phyloP scores from a whole-genome alignment of 2,329 filamentous ascomycete genomes.

The Sclerotinia subarctica region DNA sequence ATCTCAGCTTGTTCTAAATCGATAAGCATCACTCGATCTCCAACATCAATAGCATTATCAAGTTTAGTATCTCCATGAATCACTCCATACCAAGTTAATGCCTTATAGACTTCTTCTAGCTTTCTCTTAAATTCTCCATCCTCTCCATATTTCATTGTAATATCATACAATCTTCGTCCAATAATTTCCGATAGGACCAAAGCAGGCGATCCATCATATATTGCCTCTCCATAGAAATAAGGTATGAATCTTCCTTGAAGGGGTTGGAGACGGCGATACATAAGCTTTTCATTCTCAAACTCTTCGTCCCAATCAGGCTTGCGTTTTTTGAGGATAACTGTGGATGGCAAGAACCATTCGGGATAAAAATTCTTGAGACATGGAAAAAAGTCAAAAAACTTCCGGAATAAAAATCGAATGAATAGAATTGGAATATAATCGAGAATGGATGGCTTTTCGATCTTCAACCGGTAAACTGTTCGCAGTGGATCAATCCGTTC shows the following conservation, averaged over 20 bases:
- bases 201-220: background rate
- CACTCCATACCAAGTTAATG: background rate
- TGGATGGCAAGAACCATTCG: background rate
- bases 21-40: background rate
- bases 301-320: slow-evolving; percentile 8
- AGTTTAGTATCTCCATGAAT: background rate
- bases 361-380: background rate
- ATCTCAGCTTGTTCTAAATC: background rate
- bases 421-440: background rate
- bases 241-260: slow-evolving; percentile 1
- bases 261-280: background rate
- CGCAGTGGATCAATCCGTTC: background rate
- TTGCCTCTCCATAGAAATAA: background rate
- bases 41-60: background rate
- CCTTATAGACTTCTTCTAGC: background rate
- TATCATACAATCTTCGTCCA: background rate
- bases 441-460: background rate
- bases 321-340: background rate
- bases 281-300: background rate
- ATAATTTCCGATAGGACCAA: background rate
- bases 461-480: background rate
- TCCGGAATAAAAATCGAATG: background rate
- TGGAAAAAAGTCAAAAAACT: background rate
- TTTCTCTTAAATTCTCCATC: background rate
- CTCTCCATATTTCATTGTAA: background rate